These are phyloP conservation scores for Ochromonas danica DNA, from an alignment of 108 stramenopile species.

Conservation along the genomic window DNA sequence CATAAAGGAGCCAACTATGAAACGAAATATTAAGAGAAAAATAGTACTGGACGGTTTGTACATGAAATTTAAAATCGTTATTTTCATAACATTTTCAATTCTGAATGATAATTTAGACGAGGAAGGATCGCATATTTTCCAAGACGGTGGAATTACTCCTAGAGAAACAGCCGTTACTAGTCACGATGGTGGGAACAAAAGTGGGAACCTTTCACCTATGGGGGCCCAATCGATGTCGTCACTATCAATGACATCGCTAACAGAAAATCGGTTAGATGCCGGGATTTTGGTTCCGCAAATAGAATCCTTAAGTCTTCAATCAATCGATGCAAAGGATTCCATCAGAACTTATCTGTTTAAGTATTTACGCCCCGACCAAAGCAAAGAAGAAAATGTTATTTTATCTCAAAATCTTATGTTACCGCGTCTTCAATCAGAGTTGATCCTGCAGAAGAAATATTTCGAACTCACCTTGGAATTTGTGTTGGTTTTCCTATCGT, in stretches of 20 bases:
- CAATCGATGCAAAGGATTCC: slow-evolving; percentile 15
- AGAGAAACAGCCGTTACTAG: slow-evolving; percentile 15
- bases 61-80: slow-evolving; percentile 17
- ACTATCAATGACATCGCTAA: slow-evolving; percentile 16
- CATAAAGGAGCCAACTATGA: slow-evolving; percentile 15
- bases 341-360: slow-evolving; percentile 17
- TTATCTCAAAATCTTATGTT: slow-evolving; percentile 17
- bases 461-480: slow-evolving; percentile 15
- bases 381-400: slow-evolving; percentile 17
- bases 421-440: slow-evolving; percentile 14
- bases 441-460: slow-evolving; percentile 16
- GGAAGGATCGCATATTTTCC: slow-evolving; percentile 15
- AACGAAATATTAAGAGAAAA: slow-evolving; percentile 17
- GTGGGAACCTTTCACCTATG: slow-evolving; percentile 14
- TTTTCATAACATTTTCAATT: slow-evolving; percentile 18
- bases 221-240: slow-evolving; percentile 8
- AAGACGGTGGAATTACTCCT: slow-evolving; percentile 15
- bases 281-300: slow-evolving; percentile 15
- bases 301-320: slow-evolving; percentile 17
- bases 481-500: slow-evolving; percentile 15
- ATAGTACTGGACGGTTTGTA: slow-evolving; percentile 15
- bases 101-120: slow-evolving; percentile 17
- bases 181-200: slow-evolving; percentile 15
- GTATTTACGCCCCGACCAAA: slow-evolving; percentile 14
- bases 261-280: slow-evolving; percentile 15